Percentiles rank a stretch among this genome's conserved stretches.
These are phyloP conservation scores for Penicillium cosmopolitanum DNA, from an alignment of 495 filamentous ascomycete species.

Conservation along the genomic window DNA sequence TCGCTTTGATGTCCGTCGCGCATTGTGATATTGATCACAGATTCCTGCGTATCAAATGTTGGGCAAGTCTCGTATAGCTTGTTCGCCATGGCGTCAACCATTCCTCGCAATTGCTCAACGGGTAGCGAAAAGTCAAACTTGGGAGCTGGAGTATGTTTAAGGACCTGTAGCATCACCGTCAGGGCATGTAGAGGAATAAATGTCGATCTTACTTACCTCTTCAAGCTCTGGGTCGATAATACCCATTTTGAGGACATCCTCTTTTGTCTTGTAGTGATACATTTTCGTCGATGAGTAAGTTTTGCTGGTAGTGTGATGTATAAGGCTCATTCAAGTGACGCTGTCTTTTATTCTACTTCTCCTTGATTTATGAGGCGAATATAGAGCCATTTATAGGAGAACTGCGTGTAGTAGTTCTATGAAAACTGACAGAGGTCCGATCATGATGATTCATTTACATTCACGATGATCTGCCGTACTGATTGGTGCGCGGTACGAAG, in stretches of 20 bases:
- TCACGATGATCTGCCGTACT: neutral
- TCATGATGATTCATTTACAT: constrained; percentile 6
- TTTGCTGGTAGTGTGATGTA: neutral
- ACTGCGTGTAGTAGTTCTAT: neutral
- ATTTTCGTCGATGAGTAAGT: constrained; percentile 2
- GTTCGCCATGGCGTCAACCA: constrained; percentile 11
- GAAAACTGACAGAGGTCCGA: neutral
- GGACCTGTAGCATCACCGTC: neutral
- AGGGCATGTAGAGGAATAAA: neutral
- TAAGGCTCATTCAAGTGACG: neutral
- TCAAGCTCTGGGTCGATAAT: constrained; percentile 39
- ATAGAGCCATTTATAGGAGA: neutral
- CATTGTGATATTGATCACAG: constrained; percentile 40
- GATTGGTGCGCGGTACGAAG: neutral
- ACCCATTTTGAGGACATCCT: constrained; percentile 36
- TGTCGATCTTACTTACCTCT: constrained; percentile 25
- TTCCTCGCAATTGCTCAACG: constrained; percentile 5
- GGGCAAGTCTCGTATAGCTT: constrained; percentile 13
- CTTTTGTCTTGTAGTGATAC: constrained; percentile 25
- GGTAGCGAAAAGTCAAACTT: neutral
- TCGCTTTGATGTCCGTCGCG: constrained; percentile 43
- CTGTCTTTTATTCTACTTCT: neutral
- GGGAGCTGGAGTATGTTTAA: neutral
- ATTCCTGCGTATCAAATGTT: constrained; percentile 24
- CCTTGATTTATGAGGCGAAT: neutral